Conservation (phyloP, 495 filamentous ascomycete genomes). For the Massariosphaeria phaeospora region DNA sequence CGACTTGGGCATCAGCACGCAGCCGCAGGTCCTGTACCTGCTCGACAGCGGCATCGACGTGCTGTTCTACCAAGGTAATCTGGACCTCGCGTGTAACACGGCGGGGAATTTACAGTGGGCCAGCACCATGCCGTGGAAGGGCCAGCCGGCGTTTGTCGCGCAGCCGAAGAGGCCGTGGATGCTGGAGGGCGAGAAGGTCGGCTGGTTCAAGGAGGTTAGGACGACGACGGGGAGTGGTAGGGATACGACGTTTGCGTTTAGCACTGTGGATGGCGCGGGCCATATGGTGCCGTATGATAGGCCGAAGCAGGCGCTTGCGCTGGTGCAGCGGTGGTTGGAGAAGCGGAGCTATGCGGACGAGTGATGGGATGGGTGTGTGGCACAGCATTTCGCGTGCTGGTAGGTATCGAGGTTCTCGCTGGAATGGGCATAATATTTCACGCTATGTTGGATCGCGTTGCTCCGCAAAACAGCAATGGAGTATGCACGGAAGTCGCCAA, state of each 20-base stretch:
- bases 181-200: conserved; percentile 7
- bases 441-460: no score
- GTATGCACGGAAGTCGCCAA: no score
- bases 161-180: conserved; percentile 41
- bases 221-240: conserved; percentile 4
- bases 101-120: conserved; percentile 45
- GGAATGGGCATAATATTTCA: no score
- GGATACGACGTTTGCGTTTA: conserved; percentile 22
- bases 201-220: conserved; percentile 28
- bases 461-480: no score
- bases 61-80: conserved; percentile 47
- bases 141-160: conserved; percentile 44
- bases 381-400: not conserved
- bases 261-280: conserved; percentile 16
- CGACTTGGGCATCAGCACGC: conserved; percentile 32
- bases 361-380: not conserved
- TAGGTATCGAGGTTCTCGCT: no score
- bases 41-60: conserved; percentile 41
- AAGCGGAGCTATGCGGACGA: conserved; percentile 16
- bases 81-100: conserved; percentile 48
- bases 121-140: conserved; percentile 43
- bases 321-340: conserved; percentile 21
- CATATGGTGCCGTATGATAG: conserved; percentile 29
- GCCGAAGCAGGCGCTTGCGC: conserved; percentile 14
- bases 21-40: conserved; percentile 37